A percentile compares a stretch with the other conserved stretches of the same genome.
Evolutionary conservation across 208 protist genomes (phyloP).

Genomic region (Crithidia thermophila): DNA sequence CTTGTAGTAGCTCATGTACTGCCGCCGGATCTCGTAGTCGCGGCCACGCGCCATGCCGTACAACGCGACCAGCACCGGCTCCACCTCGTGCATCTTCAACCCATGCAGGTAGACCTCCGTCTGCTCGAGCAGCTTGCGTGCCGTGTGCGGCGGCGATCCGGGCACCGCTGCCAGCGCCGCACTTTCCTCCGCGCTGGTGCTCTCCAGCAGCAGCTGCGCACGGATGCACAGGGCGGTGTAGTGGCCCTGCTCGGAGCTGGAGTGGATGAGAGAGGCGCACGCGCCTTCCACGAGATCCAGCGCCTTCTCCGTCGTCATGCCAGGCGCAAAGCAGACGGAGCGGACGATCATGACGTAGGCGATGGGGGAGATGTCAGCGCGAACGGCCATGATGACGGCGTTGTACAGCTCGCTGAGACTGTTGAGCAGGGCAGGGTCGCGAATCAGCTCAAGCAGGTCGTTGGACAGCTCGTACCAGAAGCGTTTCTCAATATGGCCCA

Average conservation of each 20-base stretch:
- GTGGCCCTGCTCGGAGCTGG: constrained; percentile 51
- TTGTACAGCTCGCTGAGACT: constrained; percentile 77
- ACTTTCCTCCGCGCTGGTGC: constrained; percentile 34
- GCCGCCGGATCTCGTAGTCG: constrained; percentile 83
- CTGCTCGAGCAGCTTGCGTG: constrained; percentile 75
- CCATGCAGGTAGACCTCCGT: constrained; percentile 65
- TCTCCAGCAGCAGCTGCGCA: constrained; percentile 76
- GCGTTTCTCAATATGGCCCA: constrained; percentile 42
- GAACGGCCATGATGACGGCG: constrained; percentile 60
- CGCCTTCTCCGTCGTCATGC: constrained; percentile 66
- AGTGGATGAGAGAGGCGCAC: constrained; percentile 45
- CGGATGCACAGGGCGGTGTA: constrained; percentile 83
- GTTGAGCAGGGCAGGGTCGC: constrained; percentile 62
- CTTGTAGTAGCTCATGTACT: constrained; percentile 85
- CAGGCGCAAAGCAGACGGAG: constrained; percentile 70
- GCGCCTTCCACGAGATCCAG: constrained; percentile 73
- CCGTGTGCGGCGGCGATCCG: constrained; percentile 56
- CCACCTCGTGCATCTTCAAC: constrained; percentile 88
- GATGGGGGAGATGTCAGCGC: constrained; percentile 84
- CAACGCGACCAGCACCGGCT: constrained; percentile 75
- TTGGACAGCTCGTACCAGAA: constrained; percentile 85
- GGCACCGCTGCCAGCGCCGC: constrained; percentile 38
- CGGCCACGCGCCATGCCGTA: constrained; percentile 76
- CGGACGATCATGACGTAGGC: constrained; percentile 86
- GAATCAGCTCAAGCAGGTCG: constrained; percentile 62